Conservation (phyloP, 2,329 filamentous ascomycete genomes). For the Arthrobotrys sinensis region DNA sequence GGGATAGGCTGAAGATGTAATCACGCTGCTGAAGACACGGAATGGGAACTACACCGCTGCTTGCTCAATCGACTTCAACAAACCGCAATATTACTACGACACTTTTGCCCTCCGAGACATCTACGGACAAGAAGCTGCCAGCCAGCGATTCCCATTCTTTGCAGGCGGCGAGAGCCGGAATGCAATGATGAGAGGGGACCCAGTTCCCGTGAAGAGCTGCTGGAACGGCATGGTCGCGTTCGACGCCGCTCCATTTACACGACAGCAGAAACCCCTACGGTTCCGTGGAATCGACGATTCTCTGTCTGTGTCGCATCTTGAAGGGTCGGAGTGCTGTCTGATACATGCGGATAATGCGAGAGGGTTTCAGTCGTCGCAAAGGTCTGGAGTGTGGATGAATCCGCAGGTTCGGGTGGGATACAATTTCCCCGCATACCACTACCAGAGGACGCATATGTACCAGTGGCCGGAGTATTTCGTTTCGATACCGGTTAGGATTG, state of each 20-base stretch:
- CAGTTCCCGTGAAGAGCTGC: conserved; percentile 76
- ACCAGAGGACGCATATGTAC: conserved; percentile 63
- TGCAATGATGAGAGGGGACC: conserved; percentile 71
- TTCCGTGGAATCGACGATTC: conserved; percentile 78
- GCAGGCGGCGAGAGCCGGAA: conserved; percentile 70
- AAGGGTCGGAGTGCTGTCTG: conserved; percentile 85
- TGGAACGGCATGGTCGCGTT: conserved; percentile 77
- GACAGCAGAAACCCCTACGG: conserved; percentile 68
- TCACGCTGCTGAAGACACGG: conserved; percentile 73
- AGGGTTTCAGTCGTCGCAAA: conserved; percentile 34
- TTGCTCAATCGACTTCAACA: conserved; percentile 75
- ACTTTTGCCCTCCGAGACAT: conserved; percentile 76
- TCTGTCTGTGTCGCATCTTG: conserved; percentile 76
- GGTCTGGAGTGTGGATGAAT: conserved; percentile 77
- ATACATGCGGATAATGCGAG: conserved; percentile 80
- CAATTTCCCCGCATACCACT: conserved; percentile 72
- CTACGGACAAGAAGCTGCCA: conserved; percentile 71
- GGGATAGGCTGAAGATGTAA: conserved; percentile 72
- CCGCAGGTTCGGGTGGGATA: conserved; percentile 80
- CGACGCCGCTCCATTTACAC: conserved; percentile 73
- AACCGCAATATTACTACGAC: conserved; percentile 74
- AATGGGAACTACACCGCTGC: conserved; percentile 75
- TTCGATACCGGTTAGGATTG: conserved; percentile 69
- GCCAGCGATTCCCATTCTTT: conserved; percentile 76
- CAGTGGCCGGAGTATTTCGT: conserved; percentile 71